A percentile compares a stretch with the other conserved stretches of the same genome.
Conservation (phyloP, 257 asterid species). For the Ligustrum vulgare region DNA sequence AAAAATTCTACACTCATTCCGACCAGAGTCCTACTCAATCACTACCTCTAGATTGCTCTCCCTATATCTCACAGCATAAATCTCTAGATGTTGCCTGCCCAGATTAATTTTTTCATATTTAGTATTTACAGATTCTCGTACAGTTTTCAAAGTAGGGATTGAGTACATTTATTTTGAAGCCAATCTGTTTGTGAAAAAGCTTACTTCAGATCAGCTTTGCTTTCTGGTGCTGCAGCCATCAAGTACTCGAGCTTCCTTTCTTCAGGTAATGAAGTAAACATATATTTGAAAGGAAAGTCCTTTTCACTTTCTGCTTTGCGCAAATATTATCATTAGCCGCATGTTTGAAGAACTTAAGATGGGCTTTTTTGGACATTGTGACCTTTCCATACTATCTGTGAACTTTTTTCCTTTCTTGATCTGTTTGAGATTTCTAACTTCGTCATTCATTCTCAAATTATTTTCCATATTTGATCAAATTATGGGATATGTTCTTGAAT, state of each 20-base stretch:
- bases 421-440: not conserved
- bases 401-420: not conserved
- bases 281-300: not conserved
- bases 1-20: not conserved
- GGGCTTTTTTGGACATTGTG: not conserved
- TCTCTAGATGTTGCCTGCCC: not conserved
- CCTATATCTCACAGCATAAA: not conserved
- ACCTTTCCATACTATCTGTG: not conserved
- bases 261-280: not conserved
- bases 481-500: not conserved
- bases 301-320: not conserved
- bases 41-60: not conserved
- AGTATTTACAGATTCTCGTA: not conserved
- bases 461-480: not conserved
- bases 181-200: slow-evolving; percentile 6
- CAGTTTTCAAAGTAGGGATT: not conserved
- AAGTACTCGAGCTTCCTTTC: not conserved
- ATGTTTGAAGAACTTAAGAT: not conserved
- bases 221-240: not conserved
- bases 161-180: not conserved
- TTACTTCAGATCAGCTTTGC: slow-evolving; percentile 1
- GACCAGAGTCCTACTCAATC: not conserved
- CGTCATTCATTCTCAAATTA: not conserved
- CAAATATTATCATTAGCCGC: not conserved
- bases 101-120: not conserved